Evolutionary conservation across 2,329 filamentous ascomycete genomes (phyloP), one percentile per base, ranked within the genome.

Genomic region (Amphichorda felina): DNA sequence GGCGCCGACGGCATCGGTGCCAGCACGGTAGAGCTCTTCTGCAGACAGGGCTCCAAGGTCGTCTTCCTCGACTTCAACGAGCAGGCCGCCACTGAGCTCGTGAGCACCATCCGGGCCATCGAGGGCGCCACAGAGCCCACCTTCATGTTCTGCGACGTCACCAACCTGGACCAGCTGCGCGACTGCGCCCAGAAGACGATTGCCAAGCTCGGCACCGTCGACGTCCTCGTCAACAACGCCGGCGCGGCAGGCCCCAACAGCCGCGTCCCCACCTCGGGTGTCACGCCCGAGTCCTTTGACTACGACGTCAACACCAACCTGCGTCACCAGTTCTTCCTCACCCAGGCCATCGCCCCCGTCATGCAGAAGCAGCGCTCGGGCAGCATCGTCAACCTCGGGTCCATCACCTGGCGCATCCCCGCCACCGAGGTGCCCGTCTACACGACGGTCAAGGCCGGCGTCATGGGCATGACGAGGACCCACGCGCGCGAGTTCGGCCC

Each of bases 151-250:
- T 69, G 66, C 53, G 59, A 65, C 42, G 49, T 66, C 3, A 56
- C 56, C 6, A 44, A 63, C 36, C 38, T 66, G 4, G 41, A 47
- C 2, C 36, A 44, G 26, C 44, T 64, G 5, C 46, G 53, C 27
- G 40, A 48, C 1, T 56, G 52, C 13, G 56, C 61, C 2, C 47
- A 50, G 11, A 43, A 46, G n/a, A 51, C 54, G 3, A 37, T 62
- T 1, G 41, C 45, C 2, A 37, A 48, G 3, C 42, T 52, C 24
- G 43, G 43, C 1, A 35, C 19, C 46, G 70, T 93, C 48, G 82
- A 93, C 56, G 81, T 91, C 43, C 61, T 93, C 34, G 63, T 94
- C 62, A 91, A 93, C 66, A 93, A 91, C 54, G 85, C 86, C 14
- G 85, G 82, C 0, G 41, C 40, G 1, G 45, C 41, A 4, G 43